Evolutionary conservation across 306 rosid genomes (phyloP).

Genomic region (Medicago ruthenica): DNA sequence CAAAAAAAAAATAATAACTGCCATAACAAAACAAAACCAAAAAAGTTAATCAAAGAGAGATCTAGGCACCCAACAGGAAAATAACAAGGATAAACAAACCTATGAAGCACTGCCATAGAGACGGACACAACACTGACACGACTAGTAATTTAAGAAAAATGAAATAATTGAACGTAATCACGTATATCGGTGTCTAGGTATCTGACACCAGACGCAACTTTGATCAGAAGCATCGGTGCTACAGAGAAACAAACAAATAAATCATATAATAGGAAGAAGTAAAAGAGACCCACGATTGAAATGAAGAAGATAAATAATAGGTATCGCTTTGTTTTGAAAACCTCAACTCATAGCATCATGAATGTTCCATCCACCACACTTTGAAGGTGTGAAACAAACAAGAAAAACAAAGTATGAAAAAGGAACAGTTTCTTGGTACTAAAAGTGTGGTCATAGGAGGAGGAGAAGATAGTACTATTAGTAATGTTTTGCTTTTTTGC

Average conservation of each 20-base stretch:
- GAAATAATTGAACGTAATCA: no score
- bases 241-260: background rate
- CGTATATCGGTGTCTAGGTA: no score
- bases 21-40: constrained; percentile 1
- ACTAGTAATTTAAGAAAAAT: no score
- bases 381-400: constrained; percentile 12
- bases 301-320: constrained; percentile 40
- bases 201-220: no score
- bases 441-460: constrained; percentile 39
- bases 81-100: background rate
- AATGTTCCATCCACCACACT: background rate
- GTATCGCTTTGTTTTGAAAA: background rate
- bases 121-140: no score
- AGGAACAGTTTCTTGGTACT: constrained; percentile 28
- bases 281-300: constrained; percentile 50
- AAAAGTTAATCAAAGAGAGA: constrained; percentile 39
- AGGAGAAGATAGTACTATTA: background rate
- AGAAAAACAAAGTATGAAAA: constrained; percentile 21
- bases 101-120: no score
- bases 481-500: constrained; percentile 40
- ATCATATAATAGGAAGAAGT: constrained; percentile 10
- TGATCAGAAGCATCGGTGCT: no score
- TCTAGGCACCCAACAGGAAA: constrained; percentile 39
- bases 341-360: background rate
- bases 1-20: constrained; percentile 17